phyloP scores from a whole-genome alignment of 345 rosid genomes.

The Acer campestre region DNA sequence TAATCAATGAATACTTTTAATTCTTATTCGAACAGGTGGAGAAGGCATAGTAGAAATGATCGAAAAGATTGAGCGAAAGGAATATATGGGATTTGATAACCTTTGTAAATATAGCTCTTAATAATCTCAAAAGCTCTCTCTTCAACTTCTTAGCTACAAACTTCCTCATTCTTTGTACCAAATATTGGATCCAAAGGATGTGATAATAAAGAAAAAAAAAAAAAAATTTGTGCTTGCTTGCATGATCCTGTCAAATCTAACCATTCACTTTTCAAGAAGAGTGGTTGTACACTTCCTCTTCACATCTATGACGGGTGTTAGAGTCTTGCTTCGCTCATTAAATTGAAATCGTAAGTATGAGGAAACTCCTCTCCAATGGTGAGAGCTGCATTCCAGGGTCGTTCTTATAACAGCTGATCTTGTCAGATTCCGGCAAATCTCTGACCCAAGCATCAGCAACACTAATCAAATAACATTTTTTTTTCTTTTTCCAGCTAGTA shows the following conservation, averaged over 20 bases:
- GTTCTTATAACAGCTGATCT: no score
- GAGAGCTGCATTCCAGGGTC: no score
- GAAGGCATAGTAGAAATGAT: slow-evolving; percentile 40
- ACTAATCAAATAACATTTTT: background rate
- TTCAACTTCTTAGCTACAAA: background rate
- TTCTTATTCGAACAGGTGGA: slow-evolving; percentile 29
- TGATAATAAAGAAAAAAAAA: background rate
- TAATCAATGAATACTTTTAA: background rate
- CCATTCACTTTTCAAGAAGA: background rate
- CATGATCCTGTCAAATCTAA: background rate
- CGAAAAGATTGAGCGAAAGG: slow-evolving; percentile 26
- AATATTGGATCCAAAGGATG: background rate
- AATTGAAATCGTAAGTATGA: no score
- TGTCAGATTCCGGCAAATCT: no score
- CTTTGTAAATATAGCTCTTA: slow-evolving; percentile 24
- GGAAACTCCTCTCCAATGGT: no score
- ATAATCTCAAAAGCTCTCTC: background rate
- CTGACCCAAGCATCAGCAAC: no score
- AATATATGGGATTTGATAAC: slow-evolving; percentile 42
- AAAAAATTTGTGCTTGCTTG: background rate
- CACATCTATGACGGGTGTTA: no score
- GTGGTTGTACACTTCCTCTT: no score
- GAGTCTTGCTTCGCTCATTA: no score
- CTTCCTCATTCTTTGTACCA: background rate
- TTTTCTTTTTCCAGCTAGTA: background rate